A percentile compares a stretch with the other conserved stretches of the same genome.
These are phyloP conservation scores for Neurospora sp. DNA, from an alignment of 495 filamentous ascomycete species.

Conservation along the genomic window DNA sequence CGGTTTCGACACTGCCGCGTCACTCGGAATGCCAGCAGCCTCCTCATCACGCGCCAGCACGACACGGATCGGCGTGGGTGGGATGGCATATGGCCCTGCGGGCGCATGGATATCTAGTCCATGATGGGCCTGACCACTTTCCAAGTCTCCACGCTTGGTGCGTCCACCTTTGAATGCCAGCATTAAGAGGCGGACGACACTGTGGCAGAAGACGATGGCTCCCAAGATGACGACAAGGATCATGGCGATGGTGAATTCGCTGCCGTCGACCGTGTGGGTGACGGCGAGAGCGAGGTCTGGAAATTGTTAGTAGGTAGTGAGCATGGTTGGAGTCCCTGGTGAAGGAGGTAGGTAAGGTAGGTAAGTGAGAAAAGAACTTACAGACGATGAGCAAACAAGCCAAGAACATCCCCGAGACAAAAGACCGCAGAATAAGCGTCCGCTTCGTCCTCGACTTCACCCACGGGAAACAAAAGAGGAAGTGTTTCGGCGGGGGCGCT, in stretches of 20 bases:
- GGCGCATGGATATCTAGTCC: slow-evolving; percentile 4
- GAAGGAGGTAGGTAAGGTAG: not conserved
- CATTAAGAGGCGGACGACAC: slow-evolving; percentile 63
- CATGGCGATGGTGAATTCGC: slow-evolving; percentile 64
- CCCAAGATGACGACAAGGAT: slow-evolving; percentile 64
- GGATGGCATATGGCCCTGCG: slow-evolving; percentile 43
- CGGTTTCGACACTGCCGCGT: slow-evolving; percentile 51
- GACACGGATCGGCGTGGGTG: slow-evolving; percentile 51
- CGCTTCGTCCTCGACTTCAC: slow-evolving; percentile 43
- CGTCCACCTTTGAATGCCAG: slow-evolving; percentile 34
- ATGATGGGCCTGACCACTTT: not conserved
- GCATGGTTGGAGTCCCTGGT: not conserved
- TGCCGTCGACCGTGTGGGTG: slow-evolving; percentile 42
- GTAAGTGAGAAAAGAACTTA: slow-evolving; percentile 25
- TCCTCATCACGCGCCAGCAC: slow-evolving; percentile 55
- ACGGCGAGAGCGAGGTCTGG: slow-evolving; percentile 61
- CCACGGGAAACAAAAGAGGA: slow-evolving; percentile 43
- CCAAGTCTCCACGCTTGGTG: slow-evolving; percentile 11
- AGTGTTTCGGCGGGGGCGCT: slow-evolving; percentile 26
- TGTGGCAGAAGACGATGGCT: slow-evolving; percentile 72
- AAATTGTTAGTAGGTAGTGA: too few species aligned
- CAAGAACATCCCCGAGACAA: slow-evolving; percentile 46
- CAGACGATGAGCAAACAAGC: slow-evolving; percentile 47
- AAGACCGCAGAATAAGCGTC: slow-evolving; percentile 46
- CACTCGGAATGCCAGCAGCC: slow-evolving; percentile 40